Base-by-base conservation (phyloP, 1,139 yeast genomes). In the Zygoascus sp. region DNA sequence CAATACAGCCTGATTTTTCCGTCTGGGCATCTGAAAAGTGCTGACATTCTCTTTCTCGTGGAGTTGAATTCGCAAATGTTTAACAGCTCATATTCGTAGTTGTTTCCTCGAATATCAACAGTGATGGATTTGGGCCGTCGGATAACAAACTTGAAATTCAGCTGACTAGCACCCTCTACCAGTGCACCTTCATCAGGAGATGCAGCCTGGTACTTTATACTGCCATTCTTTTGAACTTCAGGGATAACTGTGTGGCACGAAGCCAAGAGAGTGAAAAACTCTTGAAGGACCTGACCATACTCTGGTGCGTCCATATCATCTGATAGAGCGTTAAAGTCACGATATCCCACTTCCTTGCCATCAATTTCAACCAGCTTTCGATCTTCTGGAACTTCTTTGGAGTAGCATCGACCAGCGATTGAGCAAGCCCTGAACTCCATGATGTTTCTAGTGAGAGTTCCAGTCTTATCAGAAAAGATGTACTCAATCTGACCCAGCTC, bases 181-280 rank as follows among this genome's bases (percentile, higher is more conserved):
- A 94, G 73, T 0, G 99, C 99, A 48, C 98, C 98, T 71, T 94
- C 98, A 68, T 94, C 99, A 0, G 98, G 98, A 1, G 97, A 90
- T 0, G 98, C 97, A 0, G 99, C 98, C 68, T 94, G 98, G 62
- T 94, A 94, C 63, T 87, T 90, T 55, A 92, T 83, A 25, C 52
- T 53, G 7, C 68, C 70, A 45, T 63, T 63, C 1, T 75, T 81
- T 50, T 75, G 76, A 15, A 77, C 73, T 64, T 94, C 98, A 0
- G 98, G 98, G 53, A 94, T 94, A 41, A 94, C 99, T 0, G 99
- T 94, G 62, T 94, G 99, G 64, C 98, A 94, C 0, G 96, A 83
- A 46, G 97, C 87, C 49, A 94, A 71, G 47, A 90, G 71, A 0
- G 92, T 83, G 55, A 94, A 76, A 57, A 94, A 90, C 58, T 84